A percentile compares a stretch with the other conserved stretches of the same genome.
Evolutionary conservation across 768 basidiomycete genomes (phyloP).

Genomic region (Kwoniella mangroviensis): DNA sequence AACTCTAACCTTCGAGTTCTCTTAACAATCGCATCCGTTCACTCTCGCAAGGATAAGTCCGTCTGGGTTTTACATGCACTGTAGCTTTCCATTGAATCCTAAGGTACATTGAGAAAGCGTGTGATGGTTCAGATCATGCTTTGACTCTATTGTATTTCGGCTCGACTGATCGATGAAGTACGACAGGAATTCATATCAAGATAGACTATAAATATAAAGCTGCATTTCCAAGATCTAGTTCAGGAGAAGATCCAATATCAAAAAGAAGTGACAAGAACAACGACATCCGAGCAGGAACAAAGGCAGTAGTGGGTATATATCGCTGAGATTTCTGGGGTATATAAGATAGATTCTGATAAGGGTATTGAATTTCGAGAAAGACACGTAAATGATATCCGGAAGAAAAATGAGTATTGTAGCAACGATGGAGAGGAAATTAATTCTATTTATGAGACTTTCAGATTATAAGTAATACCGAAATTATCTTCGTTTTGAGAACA

Average conservation of each 20-base stretch:
- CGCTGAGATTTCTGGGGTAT: too few species aligned
- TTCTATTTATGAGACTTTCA: neutral
- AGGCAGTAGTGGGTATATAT: too few species aligned
- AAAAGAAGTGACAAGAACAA: neutral
- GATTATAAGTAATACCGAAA: neutral
- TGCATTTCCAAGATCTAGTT: neutral
- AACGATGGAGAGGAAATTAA: neutral
- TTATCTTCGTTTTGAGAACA: slow-evolving; percentile 44
- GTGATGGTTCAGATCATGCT: too few species aligned
- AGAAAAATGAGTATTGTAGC: neutral
- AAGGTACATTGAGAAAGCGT: too few species aligned
- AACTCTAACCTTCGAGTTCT: neutral
- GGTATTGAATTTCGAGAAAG: neutral
- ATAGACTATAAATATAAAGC: neutral
- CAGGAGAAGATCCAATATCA: neutral
- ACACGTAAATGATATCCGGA: neutral
- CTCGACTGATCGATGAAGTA: too few species aligned
- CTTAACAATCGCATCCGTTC: neutral
- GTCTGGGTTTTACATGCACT: too few species aligned
- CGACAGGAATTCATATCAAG: neutral
- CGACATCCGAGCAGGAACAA: neutral
- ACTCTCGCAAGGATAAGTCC: too few species aligned
- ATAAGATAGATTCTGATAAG: too few species aligned
- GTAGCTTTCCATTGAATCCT: too few species aligned
- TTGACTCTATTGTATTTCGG: too few species aligned